These are phyloP conservation scores for Alternaria brassicae DNA, from an alignment of 2,329 filamentous ascomycete species.

Conservation along the genomic window DNA sequence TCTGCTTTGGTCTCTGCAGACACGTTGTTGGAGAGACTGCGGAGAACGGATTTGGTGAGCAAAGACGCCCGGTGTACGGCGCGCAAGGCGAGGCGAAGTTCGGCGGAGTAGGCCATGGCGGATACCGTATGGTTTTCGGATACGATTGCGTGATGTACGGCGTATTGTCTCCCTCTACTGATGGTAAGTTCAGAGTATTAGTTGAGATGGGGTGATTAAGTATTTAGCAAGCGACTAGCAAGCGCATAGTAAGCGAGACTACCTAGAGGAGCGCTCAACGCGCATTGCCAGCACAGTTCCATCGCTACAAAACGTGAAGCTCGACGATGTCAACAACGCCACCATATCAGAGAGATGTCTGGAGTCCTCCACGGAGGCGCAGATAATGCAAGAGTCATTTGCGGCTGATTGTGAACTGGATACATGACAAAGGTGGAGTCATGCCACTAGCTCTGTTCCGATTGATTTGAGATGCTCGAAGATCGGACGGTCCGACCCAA, in stretches of 20 bases:
- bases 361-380: background rate
- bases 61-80: constrained; percentile 64
- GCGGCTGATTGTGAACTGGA: background rate
- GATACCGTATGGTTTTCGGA: constrained; percentile 4
- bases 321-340: background rate
- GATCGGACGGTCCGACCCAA: constrained; percentile 8
- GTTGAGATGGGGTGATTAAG: constrained; percentile 21
- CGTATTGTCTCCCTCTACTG: constrained; percentile 3
- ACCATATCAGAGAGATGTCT: background rate
- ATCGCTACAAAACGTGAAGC: constrained; percentile 2
- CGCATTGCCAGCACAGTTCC: background rate
- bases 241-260: constrained; percentile 25
- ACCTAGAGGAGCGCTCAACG: constrained; percentile 7
- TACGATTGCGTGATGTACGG: constrained; percentile 9
- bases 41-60: constrained; percentile 63
- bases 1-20: constrained; percentile 64
- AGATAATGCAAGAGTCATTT: constrained; percentile 1
- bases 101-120: constrained; percentile 31
- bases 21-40: constrained; percentile 55
- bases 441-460: constrained; percentile 4
- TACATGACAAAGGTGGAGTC: constrained; percentile 1
- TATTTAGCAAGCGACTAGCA: constrained; percentile 12
- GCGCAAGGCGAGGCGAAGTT: constrained; percentile 42
- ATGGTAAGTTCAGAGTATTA: constrained; percentile 17
- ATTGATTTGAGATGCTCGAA: constrained; percentile 5